These are phyloP conservation scores for Colletotrichum shisoi DNA, from an alignment of 2,329 filamentous ascomycete species.

Conservation along the genomic window DNA sequence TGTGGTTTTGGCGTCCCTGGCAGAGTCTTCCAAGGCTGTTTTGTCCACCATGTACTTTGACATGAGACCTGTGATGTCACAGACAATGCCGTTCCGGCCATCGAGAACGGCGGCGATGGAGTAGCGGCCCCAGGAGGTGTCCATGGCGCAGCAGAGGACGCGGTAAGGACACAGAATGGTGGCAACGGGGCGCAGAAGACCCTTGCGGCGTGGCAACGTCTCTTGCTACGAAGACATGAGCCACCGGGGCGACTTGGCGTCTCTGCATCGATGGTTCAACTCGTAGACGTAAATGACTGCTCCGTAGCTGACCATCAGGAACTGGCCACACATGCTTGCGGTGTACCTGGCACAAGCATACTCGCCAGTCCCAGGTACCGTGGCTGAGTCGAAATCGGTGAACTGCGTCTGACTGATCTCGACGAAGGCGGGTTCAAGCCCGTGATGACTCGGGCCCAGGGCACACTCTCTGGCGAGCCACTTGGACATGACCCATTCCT, in stretches of 20 bases:
- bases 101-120: slow-evolving; percentile 67
- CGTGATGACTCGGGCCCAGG: slow-evolving; percentile 30
- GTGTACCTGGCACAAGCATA: slow-evolving; percentile 50
- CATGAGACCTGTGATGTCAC: slow-evolving; percentile 55
- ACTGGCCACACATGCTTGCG: slow-evolving; percentile 66
- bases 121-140: slow-evolving; percentile 63
- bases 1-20: neutral
- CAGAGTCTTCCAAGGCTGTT: neutral
- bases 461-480: slow-evolving; percentile 53
- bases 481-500: slow-evolving; percentile 52
- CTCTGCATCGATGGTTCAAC: slow-evolving; percentile 49
- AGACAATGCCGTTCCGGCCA: slow-evolving; percentile 68
- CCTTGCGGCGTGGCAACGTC: slow-evolving; percentile 38
- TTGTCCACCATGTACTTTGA: neutral
- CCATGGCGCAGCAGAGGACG: slow-evolving; percentile 69
- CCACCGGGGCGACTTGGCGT: slow-evolving; percentile 40
- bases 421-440: slow-evolving; percentile 44
- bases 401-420: slow-evolving; percentile 51
- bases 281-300: slow-evolving; percentile 65
- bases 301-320: slow-evolving; percentile 63
- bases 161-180: slow-evolving; percentile 64
- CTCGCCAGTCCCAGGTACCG: no score
- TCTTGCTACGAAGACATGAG: slow-evolving; percentile 40
- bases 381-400: slow-evolving; percentile 43
- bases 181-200: slow-evolving; percentile 55